Base-by-base conservation (phyloP, 73 alveolate genomes). In the Symbiodinium pilosum region DNA sequence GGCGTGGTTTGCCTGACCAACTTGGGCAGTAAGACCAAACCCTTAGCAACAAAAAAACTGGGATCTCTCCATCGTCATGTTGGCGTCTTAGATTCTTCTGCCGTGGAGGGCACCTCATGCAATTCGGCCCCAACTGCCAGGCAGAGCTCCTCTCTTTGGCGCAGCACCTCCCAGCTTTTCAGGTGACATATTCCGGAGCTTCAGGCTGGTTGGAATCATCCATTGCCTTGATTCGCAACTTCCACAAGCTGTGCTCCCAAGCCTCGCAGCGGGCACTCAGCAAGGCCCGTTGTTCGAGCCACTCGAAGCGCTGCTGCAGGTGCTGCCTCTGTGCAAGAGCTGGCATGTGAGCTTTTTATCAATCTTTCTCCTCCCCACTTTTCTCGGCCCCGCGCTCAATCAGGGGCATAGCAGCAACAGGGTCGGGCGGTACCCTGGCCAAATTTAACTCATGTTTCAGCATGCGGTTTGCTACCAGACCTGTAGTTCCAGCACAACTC, bases 271-370 rank as follows among this genome's bases (percentile, higher is more conserved):
- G 81, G 34, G 81, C 81, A 38, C 81, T 64, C 39, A 64, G 81
- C 39, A 64, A n/a, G 81, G 81, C 81, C 81, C 81, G 81, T 64
- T 64, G 81, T 73, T 73, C 85, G 85, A n/a, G 44, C 85, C 43
- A 34, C 85, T 73, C 44, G 28, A 36, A 34, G 44, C 43, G 85
- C 43, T 73, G 85, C 85, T 73, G 85, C 85, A 73, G 28, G 44
- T 73, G 44, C 44, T 73, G 85, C 85, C 41, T 34, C 44, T 43
- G 30, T 26, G 34, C 56, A 12, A 1, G 41, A 51, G 39, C 26
- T 0, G 59, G 59, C 14, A 14, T 47, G 59, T 47, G n/a, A 47
- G 59, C 14, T 47, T 47, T 47, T 6, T n/a, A n/a, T n/a, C n/a
- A n/a, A n/a, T n/a, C n/a, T n/a, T n/a, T n/a, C n/a, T n/a, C n/a